A percentile compares a stretch with the other conserved stretches of the same genome.
phyloP scores from a whole-genome alignment of 2,329 filamentous ascomycete species.

The Colletotrichum melonis region DNA sequence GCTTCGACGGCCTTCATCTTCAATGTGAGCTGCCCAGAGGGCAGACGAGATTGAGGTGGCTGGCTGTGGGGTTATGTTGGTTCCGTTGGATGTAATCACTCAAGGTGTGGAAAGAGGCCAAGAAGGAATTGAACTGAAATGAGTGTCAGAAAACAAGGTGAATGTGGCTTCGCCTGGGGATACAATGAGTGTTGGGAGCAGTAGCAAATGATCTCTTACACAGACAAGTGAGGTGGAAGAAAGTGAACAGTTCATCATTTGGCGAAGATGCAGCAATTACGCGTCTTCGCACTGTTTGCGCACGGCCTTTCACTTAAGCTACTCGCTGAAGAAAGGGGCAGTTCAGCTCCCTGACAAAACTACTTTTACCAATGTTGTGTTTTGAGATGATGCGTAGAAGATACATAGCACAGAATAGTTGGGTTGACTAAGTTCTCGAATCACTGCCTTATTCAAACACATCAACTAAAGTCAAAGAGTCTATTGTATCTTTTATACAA shows the following conservation, averaged over 20 bases:
- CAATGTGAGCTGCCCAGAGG: background rate
- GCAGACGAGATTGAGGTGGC: background rate
- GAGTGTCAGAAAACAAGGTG: background rate
- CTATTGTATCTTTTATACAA: constrained; percentile 35
- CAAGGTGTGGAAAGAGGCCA: background rate
- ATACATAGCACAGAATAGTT: too few species aligned
- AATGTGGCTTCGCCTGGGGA: background rate
- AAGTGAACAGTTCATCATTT: constrained; percentile 33
- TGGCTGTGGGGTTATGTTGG: background rate
- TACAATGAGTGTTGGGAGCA: background rate
- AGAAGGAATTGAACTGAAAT: background rate
- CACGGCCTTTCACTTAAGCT: background rate
- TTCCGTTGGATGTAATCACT: background rate
- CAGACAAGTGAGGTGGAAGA: background rate
- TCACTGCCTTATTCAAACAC: background rate
- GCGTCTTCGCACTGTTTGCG: constrained; percentile 25
- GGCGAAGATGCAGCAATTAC: background rate
- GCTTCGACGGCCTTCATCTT: constrained; percentile 33
- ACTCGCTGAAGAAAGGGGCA: background rate
- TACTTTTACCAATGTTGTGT: background rate
- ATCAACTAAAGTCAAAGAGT: constrained; percentile 25
- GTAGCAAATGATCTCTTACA: background rate
- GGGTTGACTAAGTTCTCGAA: too few species aligned
- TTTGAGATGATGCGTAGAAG: background rate
- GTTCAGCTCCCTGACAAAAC: background rate